A percentile compares a stretch with the other conserved stretches of the same genome.
phyloP scores from a whole-genome alignment of 192 early-diverging fungal genomes.

The Gamsiella multidivaricata region DNA sequence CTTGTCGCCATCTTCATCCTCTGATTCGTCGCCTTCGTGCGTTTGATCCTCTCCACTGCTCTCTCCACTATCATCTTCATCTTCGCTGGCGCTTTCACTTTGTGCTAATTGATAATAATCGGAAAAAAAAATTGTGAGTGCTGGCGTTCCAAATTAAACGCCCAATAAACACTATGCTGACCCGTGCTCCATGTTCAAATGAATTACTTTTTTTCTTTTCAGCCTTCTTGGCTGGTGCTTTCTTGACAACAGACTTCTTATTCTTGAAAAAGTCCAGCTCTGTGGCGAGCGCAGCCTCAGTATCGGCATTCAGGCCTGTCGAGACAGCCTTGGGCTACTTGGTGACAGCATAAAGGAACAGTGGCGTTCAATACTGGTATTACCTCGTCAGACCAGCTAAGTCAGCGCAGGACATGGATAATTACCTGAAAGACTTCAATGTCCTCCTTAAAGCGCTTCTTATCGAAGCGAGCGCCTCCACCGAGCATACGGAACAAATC shows the following conservation, averaged over 20 bases:
- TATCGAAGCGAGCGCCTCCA: constrained; percentile 90
- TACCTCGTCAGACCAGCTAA: too few relatives aligned
- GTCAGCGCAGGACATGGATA: neutral
- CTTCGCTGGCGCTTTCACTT: constrained; percentile 22
- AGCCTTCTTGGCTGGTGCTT: constrained; percentile 22
- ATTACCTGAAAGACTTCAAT: constrained; percentile 84
- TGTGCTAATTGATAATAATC: constrained; percentile 17
- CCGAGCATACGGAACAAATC: constrained; percentile 91
- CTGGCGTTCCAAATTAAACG: too few relatives aligned
- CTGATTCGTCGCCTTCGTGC: constrained; percentile 43
- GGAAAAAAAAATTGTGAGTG: too few relatives aligned
- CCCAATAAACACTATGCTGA: too few relatives aligned
- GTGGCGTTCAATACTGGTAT: neutral
- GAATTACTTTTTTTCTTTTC: constrained; percentile 16
- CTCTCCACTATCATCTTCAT: constrained; percentile 41
- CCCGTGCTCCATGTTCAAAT: too few relatives aligned
- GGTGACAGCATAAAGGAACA: neutral
- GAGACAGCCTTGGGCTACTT: constrained; percentile 37
- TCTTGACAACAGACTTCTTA: constrained; percentile 30
- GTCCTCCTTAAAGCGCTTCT: constrained; percentile 81
- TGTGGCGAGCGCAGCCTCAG: constrained; percentile 27
- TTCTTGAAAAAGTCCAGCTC: constrained; percentile 53
- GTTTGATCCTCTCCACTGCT: constrained; percentile 34
- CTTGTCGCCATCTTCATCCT: constrained; percentile 13
- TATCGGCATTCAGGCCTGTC: constrained; percentile 39